Base-by-base conservation (phyloP, 1,284 basidiomycete species). In the Laetiporus sulphureus region DNA sequence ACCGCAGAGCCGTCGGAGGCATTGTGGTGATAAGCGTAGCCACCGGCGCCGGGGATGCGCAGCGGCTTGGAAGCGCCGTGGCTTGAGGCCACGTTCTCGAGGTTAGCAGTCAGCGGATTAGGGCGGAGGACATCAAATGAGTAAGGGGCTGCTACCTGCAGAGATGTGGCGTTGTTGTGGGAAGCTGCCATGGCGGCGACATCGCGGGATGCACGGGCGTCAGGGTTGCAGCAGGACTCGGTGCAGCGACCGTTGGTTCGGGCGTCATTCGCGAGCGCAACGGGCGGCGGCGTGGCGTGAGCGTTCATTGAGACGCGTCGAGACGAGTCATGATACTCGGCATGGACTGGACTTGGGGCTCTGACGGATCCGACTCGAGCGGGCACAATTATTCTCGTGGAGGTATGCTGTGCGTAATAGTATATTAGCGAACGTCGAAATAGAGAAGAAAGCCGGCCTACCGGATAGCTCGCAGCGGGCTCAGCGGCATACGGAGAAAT, bases 61-160 rank as follows among this genome's bases (percentile, higher is more conserved):
- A 48, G 48, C 11, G 41, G 44, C 10, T 40, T 34, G 21, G 48
- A 22, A 5, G 38, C 40, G 31, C 32, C 41, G 3, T 41, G 24
- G 41, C 47, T 48, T 15, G 50, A 40, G 15, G 50, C 48, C 18
- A 54, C 39, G 23, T 36, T 42, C 34, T 53, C 51, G 12, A 50
- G 47, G 33, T 45, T 19, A 15, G 52, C 47, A 18, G 47, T 53
- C 25, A 49, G 35, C 11, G 49, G 44, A 30, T 53, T 45, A 3
- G 50, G 39, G 10, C 41, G 50, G 32, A 53, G 42, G 19, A 51
- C 43, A 24, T 46, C 42, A 8, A 51, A 42, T 3, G 49, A 47
- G 40, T 40, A 49, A 12, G 39, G 5, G 20, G 32, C 36, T 10
- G 42, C 23, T 41, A 36, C 27, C 23, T 34, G 32, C 19, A 13